Evolutionary conservation across 192 early-diverging fungal species (phyloP), one percentile per base, ranked within the genome.

Genomic region (Entomortierella lignicola): DNA sequence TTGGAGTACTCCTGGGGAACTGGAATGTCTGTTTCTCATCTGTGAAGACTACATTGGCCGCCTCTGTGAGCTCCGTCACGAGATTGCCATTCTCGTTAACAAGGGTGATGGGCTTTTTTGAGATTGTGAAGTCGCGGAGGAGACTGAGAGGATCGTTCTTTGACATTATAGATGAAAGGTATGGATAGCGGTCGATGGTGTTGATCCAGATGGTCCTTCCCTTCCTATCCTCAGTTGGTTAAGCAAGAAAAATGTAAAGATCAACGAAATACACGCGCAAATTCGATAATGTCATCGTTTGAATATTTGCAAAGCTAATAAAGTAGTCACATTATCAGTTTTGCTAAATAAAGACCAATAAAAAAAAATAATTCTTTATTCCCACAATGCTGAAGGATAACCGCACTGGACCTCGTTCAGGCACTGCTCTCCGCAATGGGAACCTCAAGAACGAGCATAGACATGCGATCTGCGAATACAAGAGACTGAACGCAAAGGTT

Each of bases 71-170:
- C 44, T 65, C 71, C 21, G 62, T 74, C 4, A 80, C 84, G 15
- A 80, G 55, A 26, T 70, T 79, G 52, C 82, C 85, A 12, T 74
- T 67, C 21, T 55, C 69, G 60, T 83, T 83, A 15, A 89, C 72
- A 0, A 90, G 70, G 10, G 84, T 86, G 34, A 89, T 79, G 1
- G 74, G 69, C 55, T 87, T 88, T 25, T 87, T 85, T 30, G 86
- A 66, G 30, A 85, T 82, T 10, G 89, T 91, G 62, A 79, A 89
- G 43, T 90, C 85, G 53, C 91, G 87, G 39, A 92, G 80, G 53
- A 92, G 85, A 44, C 84, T 75, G 31, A 91, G 77, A 12, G 89
- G 86, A 55, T 79, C 75, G 47, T 58, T 79, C 44, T 84, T 85
- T 20, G 81, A 66, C 60, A 65, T 74, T 50, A 34, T 54, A 18